Percentiles rank a stretch among this genome's conserved stretches.
Evolutionary conservation across 495 filamentous ascomycete genomes (phyloP).

Genomic region (Cercophora samala): DNA sequence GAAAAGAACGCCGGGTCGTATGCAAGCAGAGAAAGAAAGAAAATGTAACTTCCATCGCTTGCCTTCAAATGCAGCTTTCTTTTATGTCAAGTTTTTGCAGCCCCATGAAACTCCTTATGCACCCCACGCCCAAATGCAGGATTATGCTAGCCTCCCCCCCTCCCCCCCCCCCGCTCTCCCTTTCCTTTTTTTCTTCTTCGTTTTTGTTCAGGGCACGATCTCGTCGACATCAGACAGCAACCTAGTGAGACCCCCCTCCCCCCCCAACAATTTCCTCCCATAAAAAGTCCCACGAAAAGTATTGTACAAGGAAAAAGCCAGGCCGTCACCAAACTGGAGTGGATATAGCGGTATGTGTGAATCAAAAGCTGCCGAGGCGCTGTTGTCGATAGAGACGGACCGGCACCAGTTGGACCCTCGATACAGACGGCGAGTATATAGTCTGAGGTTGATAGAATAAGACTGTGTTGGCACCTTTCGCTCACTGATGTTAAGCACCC

Average conservation of each 20-base stretch:
- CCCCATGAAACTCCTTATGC: not conserved
- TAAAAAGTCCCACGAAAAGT: not conserved
- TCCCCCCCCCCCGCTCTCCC: too few species aligned
- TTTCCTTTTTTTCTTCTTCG: slow-evolving; percentile 1
- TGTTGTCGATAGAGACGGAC: not conserved
- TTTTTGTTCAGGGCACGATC: not conserved
- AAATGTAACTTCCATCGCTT: not conserved
- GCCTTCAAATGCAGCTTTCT: not conserved
- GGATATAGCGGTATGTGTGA: not conserved
- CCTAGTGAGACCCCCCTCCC: not conserved
- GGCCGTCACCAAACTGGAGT: not conserved
- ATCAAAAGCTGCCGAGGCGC: not conserved
- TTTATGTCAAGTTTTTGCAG: not conserved
- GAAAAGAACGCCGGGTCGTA: not conserved
- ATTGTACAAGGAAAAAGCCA: not conserved
- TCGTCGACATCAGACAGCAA: not conserved
- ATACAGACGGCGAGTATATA: not conserved
- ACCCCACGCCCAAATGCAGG: not conserved
- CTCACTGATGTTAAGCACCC: not conserved
- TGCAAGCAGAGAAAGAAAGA: not conserved
- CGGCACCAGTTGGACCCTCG: not conserved
- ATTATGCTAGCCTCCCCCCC: not conserved
- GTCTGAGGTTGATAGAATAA: not conserved
- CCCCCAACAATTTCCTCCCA: not conserved
- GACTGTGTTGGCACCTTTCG: not conserved